Percentiles rank a stretch among this genome's conserved stretches.
phyloP scores from a whole-genome alignment of 2,329 filamentous ascomycete species.

The Colletotrichum salicis region DNA sequence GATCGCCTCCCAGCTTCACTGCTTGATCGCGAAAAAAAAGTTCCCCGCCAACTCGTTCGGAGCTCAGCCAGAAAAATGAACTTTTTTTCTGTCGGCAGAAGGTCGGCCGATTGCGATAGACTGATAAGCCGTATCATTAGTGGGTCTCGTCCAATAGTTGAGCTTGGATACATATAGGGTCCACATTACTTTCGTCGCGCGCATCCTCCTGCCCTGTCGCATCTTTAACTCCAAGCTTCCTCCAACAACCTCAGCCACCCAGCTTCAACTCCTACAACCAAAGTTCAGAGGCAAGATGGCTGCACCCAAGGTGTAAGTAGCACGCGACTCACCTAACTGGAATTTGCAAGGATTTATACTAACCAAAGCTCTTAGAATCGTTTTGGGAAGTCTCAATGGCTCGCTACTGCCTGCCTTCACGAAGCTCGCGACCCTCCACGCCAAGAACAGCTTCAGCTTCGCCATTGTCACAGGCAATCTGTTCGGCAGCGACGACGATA shows the following conservation, averaged over 20 bases:
- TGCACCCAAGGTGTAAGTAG: constrained; percentile 59
- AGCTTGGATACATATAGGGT: constrained; percentile 2
- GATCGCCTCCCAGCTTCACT: constrained; percentile 37
- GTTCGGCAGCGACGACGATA: constrained; percentile 72
- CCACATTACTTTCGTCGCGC: constrained; percentile 26
- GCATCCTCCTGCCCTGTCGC: constrained; percentile 30
- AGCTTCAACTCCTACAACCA: not conserved
- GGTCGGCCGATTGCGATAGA: constrained; percentile 35
- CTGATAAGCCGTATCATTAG: constrained; percentile 25
- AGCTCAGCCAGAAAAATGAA: constrained; percentile 37
- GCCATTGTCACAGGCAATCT: constrained; percentile 87
- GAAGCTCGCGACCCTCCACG: constrained; percentile 83
- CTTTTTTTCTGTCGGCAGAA: constrained; percentile 33
- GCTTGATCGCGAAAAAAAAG: constrained; percentile 33
- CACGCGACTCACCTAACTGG: not conserved
- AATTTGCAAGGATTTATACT: not conserved
- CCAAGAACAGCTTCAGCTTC: constrained; percentile 89
- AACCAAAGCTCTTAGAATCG: constrained; percentile 65
- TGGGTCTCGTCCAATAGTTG: not conserved
- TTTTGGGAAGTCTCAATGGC: constrained; percentile 85
- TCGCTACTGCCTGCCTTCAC: constrained; percentile 79
- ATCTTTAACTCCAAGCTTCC: constrained; percentile 24
- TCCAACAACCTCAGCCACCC: constrained; percentile 6
- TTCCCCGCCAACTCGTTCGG: constrained; percentile 28
- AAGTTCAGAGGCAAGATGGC: constrained; percentile 50